A percentile compares a stretch with the other conserved stretches of the same genome.
These are phyloP conservation scores for Globisporangium uncinulatum DNA, from an alignment of 352 stramenopile species.

Conservation along the genomic window DNA sequence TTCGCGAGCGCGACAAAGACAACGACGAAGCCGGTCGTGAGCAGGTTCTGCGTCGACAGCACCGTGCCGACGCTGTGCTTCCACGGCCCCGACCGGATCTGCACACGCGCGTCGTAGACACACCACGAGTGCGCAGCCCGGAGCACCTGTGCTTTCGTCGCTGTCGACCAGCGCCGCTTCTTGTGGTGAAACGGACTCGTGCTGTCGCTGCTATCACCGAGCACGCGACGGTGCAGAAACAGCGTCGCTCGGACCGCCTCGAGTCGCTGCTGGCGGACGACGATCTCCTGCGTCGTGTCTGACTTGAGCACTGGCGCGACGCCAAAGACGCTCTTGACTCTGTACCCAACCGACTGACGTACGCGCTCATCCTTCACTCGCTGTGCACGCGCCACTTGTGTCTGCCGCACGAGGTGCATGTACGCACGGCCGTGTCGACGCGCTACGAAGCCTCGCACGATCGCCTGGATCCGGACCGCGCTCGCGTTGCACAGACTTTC, in stretches of 20 bases:
- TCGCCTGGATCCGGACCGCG: conserved; percentile 36
- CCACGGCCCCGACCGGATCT: conserved; percentile 43
- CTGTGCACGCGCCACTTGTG: conserved; percentile 30
- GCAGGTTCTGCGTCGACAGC: conserved; percentile 61
- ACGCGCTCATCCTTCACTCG: conserved; percentile 36
- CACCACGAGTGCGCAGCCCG: conserved; percentile 44
- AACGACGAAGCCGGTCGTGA: conserved; percentile 47
- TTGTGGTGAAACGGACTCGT: conserved; percentile 9
- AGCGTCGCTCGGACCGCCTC: conserved; percentile 40
- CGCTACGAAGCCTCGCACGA: conserved; percentile 28
- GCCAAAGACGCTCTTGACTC: conserved; percentile 30
- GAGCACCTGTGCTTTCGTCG: conserved; percentile 23
- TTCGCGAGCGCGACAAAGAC: conserved; percentile 56
- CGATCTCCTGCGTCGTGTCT: conserved; percentile 49
- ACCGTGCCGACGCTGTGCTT: conserved; percentile 37
- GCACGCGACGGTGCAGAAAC: conserved; percentile 30
- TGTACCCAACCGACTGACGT: conserved; percentile 34
- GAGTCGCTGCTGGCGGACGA: conserved; percentile 22
- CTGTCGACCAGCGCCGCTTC: conserved; percentile 47
- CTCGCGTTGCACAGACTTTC: conserved; percentile 18
- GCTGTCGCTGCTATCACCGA: conserved; percentile 1
- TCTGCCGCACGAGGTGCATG: conserved; percentile 47
- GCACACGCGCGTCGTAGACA: conserved; percentile 42
- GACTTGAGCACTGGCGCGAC: conserved; percentile 38
- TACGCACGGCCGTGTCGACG: conserved; percentile 33